Conservation (phyloP, 2,329 filamentous ascomycete species). For the Emergomyces pasteurianus region DNA sequence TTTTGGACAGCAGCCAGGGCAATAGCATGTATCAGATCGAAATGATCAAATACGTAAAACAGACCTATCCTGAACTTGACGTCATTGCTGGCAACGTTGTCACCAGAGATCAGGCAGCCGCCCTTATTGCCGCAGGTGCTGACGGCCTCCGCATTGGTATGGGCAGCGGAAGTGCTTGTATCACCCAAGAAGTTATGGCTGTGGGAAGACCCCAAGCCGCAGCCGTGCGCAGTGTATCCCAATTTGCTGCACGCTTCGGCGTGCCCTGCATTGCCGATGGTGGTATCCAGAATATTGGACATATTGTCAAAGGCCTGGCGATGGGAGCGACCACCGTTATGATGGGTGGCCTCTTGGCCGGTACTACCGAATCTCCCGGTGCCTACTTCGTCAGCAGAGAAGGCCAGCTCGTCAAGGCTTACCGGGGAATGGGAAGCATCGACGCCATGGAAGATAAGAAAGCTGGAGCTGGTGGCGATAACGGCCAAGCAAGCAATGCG, state of each 20-base stretch:
- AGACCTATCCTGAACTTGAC: constrained; percentile 71
- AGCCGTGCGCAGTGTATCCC: constrained; percentile 77
- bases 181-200: constrained; percentile 99
- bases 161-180: constrained; percentile 96
- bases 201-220: constrained; percentile 93
- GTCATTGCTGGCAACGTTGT: constrained; percentile 99
- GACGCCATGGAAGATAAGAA: constrained; percentile 99
- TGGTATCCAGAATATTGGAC: constrained; percentile 94
- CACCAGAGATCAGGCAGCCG: constrained; percentile 88
- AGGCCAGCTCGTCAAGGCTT: constrained; percentile 97
- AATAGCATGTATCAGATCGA: constrained; percentile 98
- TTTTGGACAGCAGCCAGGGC: constrained; percentile 92
- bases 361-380: constrained; percentile 93
- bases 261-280: constrained; percentile 97
- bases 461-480: constrained; percentile 61
- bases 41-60: constrained; percentile 95
- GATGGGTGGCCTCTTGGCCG: constrained; percentile 97
- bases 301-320: constrained; percentile 96
- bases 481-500: constrained; percentile 64
- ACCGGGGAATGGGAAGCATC: constrained; percentile 97
- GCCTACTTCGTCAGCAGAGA: constrained; percentile 93
- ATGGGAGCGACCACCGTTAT: constrained; percentile 92
- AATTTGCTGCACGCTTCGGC: constrained; percentile 84
- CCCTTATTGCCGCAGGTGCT: constrained; percentile 82
- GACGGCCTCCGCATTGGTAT: constrained; percentile 97